These are phyloP conservation scores for Arthrocladium fulminans DNA, from an alignment of 2,329 filamentous ascomycete genomes.

Conservation along the genomic window DNA sequence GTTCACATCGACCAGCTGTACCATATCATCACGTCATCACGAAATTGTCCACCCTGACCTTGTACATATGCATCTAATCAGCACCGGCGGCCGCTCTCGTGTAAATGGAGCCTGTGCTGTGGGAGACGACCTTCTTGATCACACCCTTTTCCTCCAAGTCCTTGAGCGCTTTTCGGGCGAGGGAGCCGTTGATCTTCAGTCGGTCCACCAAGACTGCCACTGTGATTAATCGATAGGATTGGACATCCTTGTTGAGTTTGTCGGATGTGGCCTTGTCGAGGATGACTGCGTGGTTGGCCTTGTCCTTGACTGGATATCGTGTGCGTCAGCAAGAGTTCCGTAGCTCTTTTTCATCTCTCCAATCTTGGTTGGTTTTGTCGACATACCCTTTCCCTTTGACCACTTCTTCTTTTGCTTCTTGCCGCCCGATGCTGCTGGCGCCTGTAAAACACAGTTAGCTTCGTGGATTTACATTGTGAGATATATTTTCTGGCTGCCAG, in stretches of 20 bases:
- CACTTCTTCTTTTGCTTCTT: slow-evolving; percentile 51
- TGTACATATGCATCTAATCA: slow-evolving; percentile 16
- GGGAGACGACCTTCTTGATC: slow-evolving; percentile 94
- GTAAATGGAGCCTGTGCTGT: slow-evolving; percentile 99
- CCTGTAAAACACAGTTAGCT: slow-evolving; percentile 25
- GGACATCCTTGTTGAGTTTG: slow-evolving; percentile 99
- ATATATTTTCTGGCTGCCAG: background rate
- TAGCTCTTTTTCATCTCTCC: background rate
- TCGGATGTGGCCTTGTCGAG: slow-evolving; percentile 96
- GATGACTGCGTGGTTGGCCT: slow-evolving; percentile 97
- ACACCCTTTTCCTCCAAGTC: slow-evolving; percentile 32
- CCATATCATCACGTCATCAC: slow-evolving; percentile 1
- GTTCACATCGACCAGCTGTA: slow-evolving; percentile 1
- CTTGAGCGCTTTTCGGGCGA: slow-evolving; percentile 57
- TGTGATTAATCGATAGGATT: slow-evolving; percentile 99
- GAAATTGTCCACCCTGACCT: background rate
- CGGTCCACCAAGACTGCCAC: slow-evolving; percentile 97
- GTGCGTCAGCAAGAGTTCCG: background rate
- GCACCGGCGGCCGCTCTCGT: slow-evolving; percentile 34
- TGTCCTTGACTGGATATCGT: slow-evolving; percentile 83
- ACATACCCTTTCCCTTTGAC: slow-evolving; percentile 49
- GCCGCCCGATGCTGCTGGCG: slow-evolving; percentile 40
- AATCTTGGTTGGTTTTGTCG: slow-evolving; percentile 7
- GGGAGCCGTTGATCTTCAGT: slow-evolving; percentile 99
- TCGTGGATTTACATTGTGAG: too few species aligned